These are phyloP conservation scores for Buddleja alternifolia DNA, from an alignment of 257 asterid genomes.

Conservation along the genomic window DNA sequence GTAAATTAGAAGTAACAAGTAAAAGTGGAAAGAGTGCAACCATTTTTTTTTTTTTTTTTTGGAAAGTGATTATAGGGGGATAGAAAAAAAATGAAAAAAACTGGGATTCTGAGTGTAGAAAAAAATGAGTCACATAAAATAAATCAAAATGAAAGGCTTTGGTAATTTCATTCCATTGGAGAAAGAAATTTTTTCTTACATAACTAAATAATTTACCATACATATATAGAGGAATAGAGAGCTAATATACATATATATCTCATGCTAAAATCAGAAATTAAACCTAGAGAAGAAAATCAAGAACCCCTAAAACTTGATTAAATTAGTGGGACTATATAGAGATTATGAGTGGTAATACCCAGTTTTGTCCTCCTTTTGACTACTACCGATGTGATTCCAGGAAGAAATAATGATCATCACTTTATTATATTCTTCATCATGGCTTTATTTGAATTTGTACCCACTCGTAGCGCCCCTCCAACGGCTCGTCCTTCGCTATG, in stretches of 20 bases:
- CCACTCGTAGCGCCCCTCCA: slow-evolving; percentile 68
- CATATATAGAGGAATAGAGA: slow-evolving; percentile 3
- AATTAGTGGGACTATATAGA: slow-evolving; percentile 29
- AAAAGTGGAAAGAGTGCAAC: neutral
- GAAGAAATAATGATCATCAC: slow-evolving; percentile 9
- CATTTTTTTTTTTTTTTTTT: too few species aligned
- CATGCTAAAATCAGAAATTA: slow-evolving; percentile 16
- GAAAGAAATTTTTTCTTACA: neutral
- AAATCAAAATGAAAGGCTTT: neutral
- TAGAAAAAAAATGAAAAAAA: neutral
- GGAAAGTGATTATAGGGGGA: neutral
- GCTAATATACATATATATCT: slow-evolving; percentile 21
- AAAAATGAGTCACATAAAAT: slow-evolving; percentile 1
- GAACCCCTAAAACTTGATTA: slow-evolving; percentile 21
- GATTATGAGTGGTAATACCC: slow-evolving; percentile 13
- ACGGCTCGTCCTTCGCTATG: slow-evolving; percentile 55
- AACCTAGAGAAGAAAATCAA: slow-evolving; percentile 23
- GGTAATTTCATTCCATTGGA: neutral
- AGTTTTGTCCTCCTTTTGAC: neutral
- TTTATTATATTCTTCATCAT: slow-evolving; percentile 33
- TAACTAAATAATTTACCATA: neutral
- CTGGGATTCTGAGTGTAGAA: slow-evolving; percentile 33
- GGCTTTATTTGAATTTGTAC: slow-evolving; percentile 41
- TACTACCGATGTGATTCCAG: slow-evolving; percentile 14
- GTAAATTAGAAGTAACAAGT: neutral